These are phyloP conservation scores for Circinella minor DNA, from an alignment of 371 early-diverging fungal species.

Conservation along the genomic window DNA sequence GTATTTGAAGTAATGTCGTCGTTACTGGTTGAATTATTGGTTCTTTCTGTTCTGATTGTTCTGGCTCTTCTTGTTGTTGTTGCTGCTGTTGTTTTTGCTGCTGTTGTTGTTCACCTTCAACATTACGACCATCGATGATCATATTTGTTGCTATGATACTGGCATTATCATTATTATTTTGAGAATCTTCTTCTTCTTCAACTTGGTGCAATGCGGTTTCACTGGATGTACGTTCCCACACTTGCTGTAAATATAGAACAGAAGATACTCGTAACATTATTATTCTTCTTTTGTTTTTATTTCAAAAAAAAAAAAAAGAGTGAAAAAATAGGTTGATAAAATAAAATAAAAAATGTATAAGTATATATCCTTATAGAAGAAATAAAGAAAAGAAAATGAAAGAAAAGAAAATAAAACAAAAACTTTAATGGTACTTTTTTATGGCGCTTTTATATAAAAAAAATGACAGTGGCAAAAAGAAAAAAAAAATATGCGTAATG, in stretches of 20 bases:
- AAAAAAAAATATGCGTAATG: no score
- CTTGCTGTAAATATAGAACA: slow-evolving; percentile 15
- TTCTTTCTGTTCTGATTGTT: no score
- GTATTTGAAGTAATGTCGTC: no score
- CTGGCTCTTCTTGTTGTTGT: no score
- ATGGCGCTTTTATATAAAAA: not conserved
- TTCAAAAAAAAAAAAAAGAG: not conserved
- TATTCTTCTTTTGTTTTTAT: not conserved
- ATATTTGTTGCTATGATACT: not conserved
- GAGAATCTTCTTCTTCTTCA: not conserved
- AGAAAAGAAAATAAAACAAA: not conserved
- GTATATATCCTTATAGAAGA: no score
- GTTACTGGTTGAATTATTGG: no score
- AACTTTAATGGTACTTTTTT: not conserved
- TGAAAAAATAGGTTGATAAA: not conserved
- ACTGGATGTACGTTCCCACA: slow-evolving; percentile 17
- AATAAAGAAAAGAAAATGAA: slow-evolving; percentile 5
- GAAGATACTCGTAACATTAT: slow-evolving; percentile 14
- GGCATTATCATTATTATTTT: not conserved
- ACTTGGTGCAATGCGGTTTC: not conserved
- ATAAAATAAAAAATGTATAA: not conserved
- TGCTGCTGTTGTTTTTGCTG: no score
- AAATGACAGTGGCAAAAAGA: slow-evolving; percentile 1
- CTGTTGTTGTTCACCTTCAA: no score
- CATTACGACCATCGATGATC: no score